A percentile compares a stretch with the other conserved stretches of the same genome.
phyloP scores from a whole-genome alignment of 345 rosid genomes.

The Xanthoceras sorbifolium region DNA sequence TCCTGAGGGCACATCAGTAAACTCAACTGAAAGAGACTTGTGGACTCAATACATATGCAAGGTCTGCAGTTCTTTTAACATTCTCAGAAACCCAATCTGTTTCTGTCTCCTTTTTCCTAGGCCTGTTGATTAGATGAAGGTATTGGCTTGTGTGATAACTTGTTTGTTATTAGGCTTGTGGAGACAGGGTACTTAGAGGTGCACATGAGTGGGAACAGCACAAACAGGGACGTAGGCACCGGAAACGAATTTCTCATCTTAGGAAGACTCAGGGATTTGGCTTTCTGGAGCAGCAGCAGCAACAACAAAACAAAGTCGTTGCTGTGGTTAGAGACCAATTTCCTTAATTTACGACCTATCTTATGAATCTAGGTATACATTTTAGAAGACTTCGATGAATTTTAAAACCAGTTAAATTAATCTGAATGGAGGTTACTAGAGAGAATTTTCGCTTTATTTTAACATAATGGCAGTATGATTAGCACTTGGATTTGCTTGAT shows the following conservation, averaged over 20 bases:
- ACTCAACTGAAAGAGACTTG: slow-evolving; percentile 55
- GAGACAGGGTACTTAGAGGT: slow-evolving; percentile 85
- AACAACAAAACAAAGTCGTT: not conserved
- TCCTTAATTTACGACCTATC: not conserved
- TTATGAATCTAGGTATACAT: not conserved
- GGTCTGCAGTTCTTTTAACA: slow-evolving; percentile 40
- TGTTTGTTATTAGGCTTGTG: slow-evolving; percentile 64
- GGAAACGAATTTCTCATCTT: slow-evolving; percentile 56
- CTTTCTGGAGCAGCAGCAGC: slow-evolving; percentile 22
- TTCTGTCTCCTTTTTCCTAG: not conserved
- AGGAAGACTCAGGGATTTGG: slow-evolving; percentile 37
- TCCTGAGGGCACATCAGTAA: slow-evolving; percentile 6
- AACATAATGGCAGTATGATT: too few species aligned
- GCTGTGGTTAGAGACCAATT: not conserved
- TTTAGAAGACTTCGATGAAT: not conserved
- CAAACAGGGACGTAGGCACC: slow-evolving; percentile 74
- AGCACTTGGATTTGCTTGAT: too few species aligned
- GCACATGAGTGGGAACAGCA: slow-evolving; percentile 96
- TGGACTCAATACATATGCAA: slow-evolving; percentile 87
- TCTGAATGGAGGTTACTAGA: too few species aligned
- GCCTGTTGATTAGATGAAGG: not conserved
- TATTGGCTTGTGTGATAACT: not conserved
- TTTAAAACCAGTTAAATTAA: too few species aligned
- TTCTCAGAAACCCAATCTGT: not conserved
- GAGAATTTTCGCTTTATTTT: too few species aligned